Base-by-base conservation (phyloP, 352 stramenopile species). In the Saprolegnia diclina region DNA sequence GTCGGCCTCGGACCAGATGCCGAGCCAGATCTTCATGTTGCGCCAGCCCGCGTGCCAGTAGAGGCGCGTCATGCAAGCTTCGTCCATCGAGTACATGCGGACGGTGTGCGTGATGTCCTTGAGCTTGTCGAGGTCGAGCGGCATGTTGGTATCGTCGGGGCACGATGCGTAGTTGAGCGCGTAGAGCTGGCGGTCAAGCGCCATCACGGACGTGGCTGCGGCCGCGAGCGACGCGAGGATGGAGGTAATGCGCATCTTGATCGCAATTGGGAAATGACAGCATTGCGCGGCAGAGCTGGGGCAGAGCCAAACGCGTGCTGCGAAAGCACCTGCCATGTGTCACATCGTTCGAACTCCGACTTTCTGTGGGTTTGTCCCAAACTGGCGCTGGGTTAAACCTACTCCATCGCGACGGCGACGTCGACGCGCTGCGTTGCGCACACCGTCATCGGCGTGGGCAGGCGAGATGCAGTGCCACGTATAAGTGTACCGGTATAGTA, bases 1-100 rank as follows among this genome's bases (percentile, higher is more conserved):
- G 44, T 73, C 65, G 0, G 67, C 65, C 9, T 72, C 82, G n/a
- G 80, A 87, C 81, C 81, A 92, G 52, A 92, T 79, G 22, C 82
- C 84, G 9, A 92, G 73, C 56, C 81, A 77, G 50, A 92, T 72
- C 59, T 87, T 71, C n/a, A 91, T 52, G 22, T 69, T 69, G 29
- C 10, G 24, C 32, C 54, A 52, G 37, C n/a, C 63, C 13, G 63
- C 63, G 37, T 61, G 42, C 50, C 54, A 40, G 38, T 61, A 52
- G 14, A 69, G 29, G 63, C 63, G 63, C n/a, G 22, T 61, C n/a
- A 69, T 69, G 37, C 63, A 69, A 4, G 45, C 42, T 29, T 57
- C 22, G 44, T 69, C 19, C 18, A 52, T 69, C 16, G 42, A 24
- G 63, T 69, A 69, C 38, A 69, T 52, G 32, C 63, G 63, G 5